Conservation (phyloP, 345 rosid species). For the Lepidium africanum region DNA sequence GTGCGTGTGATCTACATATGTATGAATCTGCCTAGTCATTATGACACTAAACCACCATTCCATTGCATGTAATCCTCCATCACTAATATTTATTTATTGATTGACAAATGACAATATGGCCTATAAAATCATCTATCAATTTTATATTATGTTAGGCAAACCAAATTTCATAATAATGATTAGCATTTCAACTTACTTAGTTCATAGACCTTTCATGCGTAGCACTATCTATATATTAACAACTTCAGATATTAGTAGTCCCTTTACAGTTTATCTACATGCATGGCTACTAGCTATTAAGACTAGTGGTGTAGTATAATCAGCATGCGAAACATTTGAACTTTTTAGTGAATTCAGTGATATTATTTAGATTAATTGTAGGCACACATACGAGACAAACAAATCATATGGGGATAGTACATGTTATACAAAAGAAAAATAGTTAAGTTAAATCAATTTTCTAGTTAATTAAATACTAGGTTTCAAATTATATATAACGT, state of each 20-base stretch:
- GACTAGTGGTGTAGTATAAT: background rate
- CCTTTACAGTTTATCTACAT: background rate
- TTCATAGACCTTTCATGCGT: slow-evolving; percentile 11
- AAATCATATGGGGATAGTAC: too few relatives aligned
- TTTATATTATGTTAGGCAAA: slow-evolving; percentile 11
- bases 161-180: slow-evolving; percentile 8
- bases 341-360: slow-evolving; percentile 15
- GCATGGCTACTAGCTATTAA: background rate
- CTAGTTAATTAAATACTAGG: background rate
- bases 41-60: slow-evolving; percentile 13
- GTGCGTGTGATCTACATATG: background rate
- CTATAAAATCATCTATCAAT: background rate
- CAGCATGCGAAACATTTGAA: slow-evolving; percentile 12
- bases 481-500: background rate
- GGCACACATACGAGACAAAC: too few relatives aligned
- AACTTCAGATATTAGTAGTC: slow-evolving; percentile 20
- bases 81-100: background rate
- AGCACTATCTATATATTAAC: slow-evolving; percentile 1
- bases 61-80: slow-evolving; percentile 16
- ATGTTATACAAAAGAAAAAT: background rate
- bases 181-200: background rate
- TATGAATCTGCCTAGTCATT: background rate
- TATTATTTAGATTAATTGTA: background rate
- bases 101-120: slow-evolving; percentile 6
- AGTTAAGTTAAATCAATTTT: background rate